phyloP scores from a whole-genome alignment of 371 early-diverging fungal species.

The Mucor sp. region DNA sequence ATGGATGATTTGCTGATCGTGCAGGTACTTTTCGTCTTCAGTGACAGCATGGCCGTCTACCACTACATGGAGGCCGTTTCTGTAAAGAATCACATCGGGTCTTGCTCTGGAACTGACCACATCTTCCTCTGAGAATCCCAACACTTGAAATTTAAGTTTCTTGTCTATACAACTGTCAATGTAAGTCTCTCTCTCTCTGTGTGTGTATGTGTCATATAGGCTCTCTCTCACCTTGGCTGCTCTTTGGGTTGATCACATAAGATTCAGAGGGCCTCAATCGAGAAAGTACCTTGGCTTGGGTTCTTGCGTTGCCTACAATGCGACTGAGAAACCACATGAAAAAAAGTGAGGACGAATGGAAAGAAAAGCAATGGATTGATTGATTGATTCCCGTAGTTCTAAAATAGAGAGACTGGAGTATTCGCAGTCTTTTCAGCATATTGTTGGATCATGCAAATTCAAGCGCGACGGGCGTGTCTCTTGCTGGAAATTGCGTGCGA shows the following conservation, averaged over 20 bases:
- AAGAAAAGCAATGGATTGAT: background rate
- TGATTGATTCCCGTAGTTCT: background rate
- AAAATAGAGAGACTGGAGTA: background rate
- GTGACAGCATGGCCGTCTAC: background rate
- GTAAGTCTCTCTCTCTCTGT: too few relatives aligned
- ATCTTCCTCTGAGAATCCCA: background rate
- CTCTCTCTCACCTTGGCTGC: background rate
- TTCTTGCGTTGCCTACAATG: background rate
- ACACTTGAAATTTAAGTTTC: background rate
- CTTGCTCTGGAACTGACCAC: background rate
- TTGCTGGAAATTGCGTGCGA: background rate
- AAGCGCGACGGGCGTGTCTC: background rate
- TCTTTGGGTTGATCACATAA: background rate
- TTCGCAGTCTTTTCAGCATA: background rate
- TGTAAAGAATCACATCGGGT: background rate
- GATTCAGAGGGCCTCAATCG: background rate
- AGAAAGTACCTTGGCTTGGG: background rate
- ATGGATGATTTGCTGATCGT: conserved; percentile 1
- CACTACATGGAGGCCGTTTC: background rate
- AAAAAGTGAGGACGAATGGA: background rate
- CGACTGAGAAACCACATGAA: background rate
- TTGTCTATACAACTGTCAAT: background rate
- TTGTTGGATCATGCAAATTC: background rate
- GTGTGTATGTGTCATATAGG: too few relatives aligned
- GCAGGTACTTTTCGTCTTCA: background rate